Conservation (phyloP, 75 land plant genomes). For the Adiantum capillusveneris region DNA sequence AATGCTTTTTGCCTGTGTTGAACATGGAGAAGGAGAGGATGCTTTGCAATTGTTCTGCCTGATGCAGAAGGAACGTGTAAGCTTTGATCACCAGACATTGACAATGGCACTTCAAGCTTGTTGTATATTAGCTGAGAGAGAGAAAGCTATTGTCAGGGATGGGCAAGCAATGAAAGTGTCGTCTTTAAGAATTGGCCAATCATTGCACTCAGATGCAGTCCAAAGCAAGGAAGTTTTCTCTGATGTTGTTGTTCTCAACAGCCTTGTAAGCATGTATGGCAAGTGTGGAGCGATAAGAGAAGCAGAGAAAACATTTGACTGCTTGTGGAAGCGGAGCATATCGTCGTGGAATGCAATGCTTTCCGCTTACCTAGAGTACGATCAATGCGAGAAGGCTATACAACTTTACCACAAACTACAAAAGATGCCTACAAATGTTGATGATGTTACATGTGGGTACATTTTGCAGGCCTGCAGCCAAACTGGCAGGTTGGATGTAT, state of each 20-base stretch:
- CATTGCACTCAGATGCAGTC: background rate
- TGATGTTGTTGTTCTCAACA: background rate
- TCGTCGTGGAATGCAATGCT: conserved; percentile 10
- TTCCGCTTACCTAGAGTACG: background rate
- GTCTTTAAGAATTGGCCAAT: background rate
- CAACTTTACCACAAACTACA: background rate
- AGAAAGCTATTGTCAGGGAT: background rate
- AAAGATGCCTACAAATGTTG: background rate
- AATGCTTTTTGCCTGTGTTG: background rate
- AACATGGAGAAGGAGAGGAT: background rate
- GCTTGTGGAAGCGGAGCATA: background rate
- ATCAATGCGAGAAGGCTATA: conserved; percentile 6
- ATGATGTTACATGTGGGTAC: background rate
- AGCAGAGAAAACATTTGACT: background rate
- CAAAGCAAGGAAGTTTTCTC: background rate
- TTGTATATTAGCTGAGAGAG: conserved; percentile 22
- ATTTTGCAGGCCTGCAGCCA: background rate
- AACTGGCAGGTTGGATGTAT: background rate
- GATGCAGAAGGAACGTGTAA: conserved; percentile 44
- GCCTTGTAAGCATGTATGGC: conserved; percentile 11
- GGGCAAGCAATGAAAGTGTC: background rate
- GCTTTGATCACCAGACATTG: conserved; percentile 39
- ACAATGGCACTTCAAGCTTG: conserved; percentile 52
- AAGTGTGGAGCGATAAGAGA: conserved; percentile 1
- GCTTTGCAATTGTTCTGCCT: conserved; percentile 17